Percentiles rank a stretch among this genome's conserved stretches.
These are phyloP conservation scores for Naganishia sp. DNA, from an alignment of 1,284 basidiomycete genomes.

Conservation along the genomic window DNA sequence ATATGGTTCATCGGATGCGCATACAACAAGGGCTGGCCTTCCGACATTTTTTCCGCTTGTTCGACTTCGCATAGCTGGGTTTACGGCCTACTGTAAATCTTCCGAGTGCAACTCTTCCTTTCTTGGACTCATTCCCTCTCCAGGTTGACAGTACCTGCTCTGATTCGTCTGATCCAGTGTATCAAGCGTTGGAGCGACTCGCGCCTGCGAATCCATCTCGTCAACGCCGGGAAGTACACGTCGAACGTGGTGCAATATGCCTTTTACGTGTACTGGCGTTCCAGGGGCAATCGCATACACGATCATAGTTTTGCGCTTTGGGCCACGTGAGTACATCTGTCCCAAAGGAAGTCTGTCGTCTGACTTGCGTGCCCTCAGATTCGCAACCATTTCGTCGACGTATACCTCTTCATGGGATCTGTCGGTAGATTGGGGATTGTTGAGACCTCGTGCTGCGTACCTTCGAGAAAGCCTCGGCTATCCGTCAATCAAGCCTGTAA, in stretches of 20 bases:
- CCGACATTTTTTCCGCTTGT: constrained; percentile 57
- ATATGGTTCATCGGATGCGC: constrained; percentile 58
- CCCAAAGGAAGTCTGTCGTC: not conserved
- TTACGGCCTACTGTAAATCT: constrained; percentile 30
- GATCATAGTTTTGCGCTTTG: constrained; percentile 33
- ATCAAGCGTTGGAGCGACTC: constrained; percentile 82
- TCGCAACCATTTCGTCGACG: constrained; percentile 64
- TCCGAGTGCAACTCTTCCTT: not conserved
- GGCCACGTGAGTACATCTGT: constrained; percentile 24
- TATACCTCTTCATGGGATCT: constrained; percentile 78
- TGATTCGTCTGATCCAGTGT: constrained; percentile 79
- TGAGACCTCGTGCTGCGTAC: constrained; percentile 66
- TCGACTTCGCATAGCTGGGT: constrained; percentile 60
- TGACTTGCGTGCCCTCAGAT: constrained; percentile 34
- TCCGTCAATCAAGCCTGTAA: constrained; percentile 61
- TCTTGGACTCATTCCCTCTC: not conserved
- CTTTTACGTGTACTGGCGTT: constrained; percentile 72
- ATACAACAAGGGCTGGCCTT: constrained; percentile 57
- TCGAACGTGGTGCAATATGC: constrained; percentile 66
- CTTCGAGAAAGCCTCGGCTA: constrained; percentile 77
- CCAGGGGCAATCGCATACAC: constrained; percentile 20
- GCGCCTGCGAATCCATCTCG: constrained; percentile 69
- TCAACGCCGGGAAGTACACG: constrained; percentile 83
- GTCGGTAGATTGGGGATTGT: constrained; percentile 61
- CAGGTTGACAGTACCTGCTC: constrained; percentile 47